These are phyloP conservation scores for Beverwykella pulmonaria DNA, from an alignment of 495 filamentous ascomycete genomes.

Conservation along the genomic window DNA sequence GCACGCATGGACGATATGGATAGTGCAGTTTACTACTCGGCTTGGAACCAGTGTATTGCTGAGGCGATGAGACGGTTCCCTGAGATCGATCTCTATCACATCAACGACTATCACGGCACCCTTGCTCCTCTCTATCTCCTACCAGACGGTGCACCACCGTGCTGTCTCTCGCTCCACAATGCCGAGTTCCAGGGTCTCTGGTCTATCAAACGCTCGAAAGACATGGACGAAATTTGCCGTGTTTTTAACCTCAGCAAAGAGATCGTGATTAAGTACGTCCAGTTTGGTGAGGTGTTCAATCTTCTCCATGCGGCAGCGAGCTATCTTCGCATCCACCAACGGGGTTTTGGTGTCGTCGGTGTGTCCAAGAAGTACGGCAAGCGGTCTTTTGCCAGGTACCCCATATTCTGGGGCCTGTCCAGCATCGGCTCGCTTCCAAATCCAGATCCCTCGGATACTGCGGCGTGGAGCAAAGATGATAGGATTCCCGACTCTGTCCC, in stretches of 20 bases:
- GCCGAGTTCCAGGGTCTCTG: conserved; percentile 76
- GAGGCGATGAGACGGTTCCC: conserved; percentile 62
- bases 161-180: conserved; percentile 65
- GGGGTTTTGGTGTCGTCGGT: conserved; percentile 74
- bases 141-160: conserved; percentile 61
- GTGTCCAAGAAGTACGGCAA: conserved; percentile 77
- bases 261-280: conserved; percentile 60
- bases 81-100: conserved; percentile 70
- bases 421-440: conserved; percentile 68
- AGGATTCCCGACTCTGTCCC: conserved; percentile 55
- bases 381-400: conserved; percentile 72
- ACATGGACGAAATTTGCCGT: conserved; percentile 68
- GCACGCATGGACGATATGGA: conserved; percentile 76
- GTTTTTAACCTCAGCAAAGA: conserved; percentile 65
- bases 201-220: conserved; percentile 71
- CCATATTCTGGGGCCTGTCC: conserved; percentile 72
- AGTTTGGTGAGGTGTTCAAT: conserved; percentile 72
- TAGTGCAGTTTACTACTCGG: conserved; percentile 71
- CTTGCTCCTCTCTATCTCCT: conserved; percentile 71
- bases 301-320: conserved; percentile 72
- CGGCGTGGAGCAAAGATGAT: conserved; percentile 59
- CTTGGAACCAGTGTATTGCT: conserved; percentile 74
- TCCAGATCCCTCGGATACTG: conserved; percentile 75
- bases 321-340: conserved; percentile 74
- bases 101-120: conserved; percentile 81